Base-by-base conservation (phyloP, 2,329 filamentous ascomycete genomes). In the Nemania sp. region DNA sequence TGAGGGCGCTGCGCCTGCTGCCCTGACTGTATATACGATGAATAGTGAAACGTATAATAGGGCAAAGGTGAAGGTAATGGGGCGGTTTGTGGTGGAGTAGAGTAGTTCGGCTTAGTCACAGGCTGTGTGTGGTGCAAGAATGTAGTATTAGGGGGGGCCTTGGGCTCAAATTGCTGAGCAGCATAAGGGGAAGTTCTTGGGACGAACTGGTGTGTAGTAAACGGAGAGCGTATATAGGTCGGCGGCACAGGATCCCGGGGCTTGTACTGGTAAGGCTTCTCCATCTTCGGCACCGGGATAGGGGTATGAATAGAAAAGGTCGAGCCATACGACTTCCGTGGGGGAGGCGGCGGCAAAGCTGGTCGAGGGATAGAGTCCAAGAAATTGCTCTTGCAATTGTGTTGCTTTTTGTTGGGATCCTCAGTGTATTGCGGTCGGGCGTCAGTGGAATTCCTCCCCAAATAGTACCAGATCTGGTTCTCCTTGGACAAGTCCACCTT, bases 391-490 rank as follows among this genome's bases (percentile, higher is more conserved):
- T 87, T 90, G 1, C 85, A 82, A 67, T 93, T 93, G 79, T 93
- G 86, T 53, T 82, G 82, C n/a, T 80, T 85, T 13, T 80, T 84
- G 8, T 76, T 70, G 51, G 87, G 88, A 80, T 97, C 90, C 75
- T 96, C 92, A 4, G 94, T 97, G 80, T 96, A 99, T 78, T 97
- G 93, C 27, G 94, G 91, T 79, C 91, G 94, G 62, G 93, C 92
- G 76, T 98, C 95, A 6, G 95, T 98, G 24, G 95, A 98, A 22
- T 87, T 88, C 78, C 89, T 89, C 35, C 93, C 93, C 68, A 99
- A 86, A 78, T 98, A 98, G 81, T 93, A 88, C 93, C 94, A 98
- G 20, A 97, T 79, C 77, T 93, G 90, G 69, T 95, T 88, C 18
- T 90, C 85, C 77, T 92, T 92, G 68, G 81, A 81, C 8, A 97